Conservation (phyloP, 169 alveolate species). For the Plasmodium gallinaceum region DNA sequence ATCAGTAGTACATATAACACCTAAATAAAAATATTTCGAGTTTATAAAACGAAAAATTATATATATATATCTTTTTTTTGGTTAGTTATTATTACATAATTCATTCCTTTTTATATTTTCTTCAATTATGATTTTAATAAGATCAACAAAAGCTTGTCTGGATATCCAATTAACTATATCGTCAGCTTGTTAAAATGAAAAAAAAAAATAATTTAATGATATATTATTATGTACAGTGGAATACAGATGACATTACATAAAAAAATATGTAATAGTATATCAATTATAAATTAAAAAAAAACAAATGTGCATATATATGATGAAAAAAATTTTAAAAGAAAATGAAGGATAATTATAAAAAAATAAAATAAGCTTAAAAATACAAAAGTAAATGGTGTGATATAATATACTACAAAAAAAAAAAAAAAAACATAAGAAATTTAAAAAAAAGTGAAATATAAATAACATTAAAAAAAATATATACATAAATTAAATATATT, state of each 20-base stretch:
- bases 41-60: neutral
- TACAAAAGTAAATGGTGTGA: neutral
- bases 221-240: too few species aligned
- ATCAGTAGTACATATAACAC: slow-evolving; percentile 37
- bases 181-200: slow-evolving; percentile 32
- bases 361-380: neutral
- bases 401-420: too few species aligned
- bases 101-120: slow-evolving; percentile 40
- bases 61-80: neutral
- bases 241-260: too few species aligned
- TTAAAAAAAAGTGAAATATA: neutral
- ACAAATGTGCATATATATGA: too few species aligned
- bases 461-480: slow-evolving; percentile 14
- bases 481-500: neutral
- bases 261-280: too few species aligned
- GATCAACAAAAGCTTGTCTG: slow-evolving; percentile 63
- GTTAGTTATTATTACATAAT: slow-evolving; percentile 31
- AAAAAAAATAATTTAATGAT: slow-evolving; percentile 2
- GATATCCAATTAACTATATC: slow-evolving; percentile 73
- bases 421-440: too few species aligned
- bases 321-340: too few species aligned
- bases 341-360: too few species aligned
- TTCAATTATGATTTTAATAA: slow-evolving; percentile 36
- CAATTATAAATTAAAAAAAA: too few species aligned
- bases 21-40: slow-evolving; percentile 14